Base-by-base conservation (phyloP, 1,284 basidiomycete species). In the Moesziomyces antarcticus region DNA sequence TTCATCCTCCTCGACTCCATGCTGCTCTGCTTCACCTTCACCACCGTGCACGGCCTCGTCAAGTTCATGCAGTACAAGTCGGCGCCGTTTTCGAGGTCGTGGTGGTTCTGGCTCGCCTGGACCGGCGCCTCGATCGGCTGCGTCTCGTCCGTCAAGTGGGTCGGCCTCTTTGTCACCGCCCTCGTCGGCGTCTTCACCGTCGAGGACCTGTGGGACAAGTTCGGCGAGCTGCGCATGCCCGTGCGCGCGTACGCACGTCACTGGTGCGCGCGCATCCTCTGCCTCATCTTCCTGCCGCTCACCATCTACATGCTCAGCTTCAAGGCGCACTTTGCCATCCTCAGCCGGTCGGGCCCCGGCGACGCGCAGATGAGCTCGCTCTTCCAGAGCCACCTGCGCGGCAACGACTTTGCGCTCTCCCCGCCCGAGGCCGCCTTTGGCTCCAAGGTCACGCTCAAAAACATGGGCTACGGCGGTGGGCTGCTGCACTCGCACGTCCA, bases 1-100 rank as follows among this genome's bases (percentile, higher is more conserved):
- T 99, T 99, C 85, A 96, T 99, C 85, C 89, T 99, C 54, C 88
- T 99, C 81, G 96, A 99, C 84, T 95, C 96, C 27, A 97, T 99
- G 93, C 87, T 99, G 13, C 88, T 99, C 47, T 97, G 95, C 88
- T 99, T 99, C 87, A 99, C 96, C 27, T 94, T 97, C 86, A 91
- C 93, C 80, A 96, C 95, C 37, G 92, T 96, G 69, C 95, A 97
- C 85, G 94, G 92, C 84, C 87, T 99, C 54, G 90, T 93, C 60
- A 97, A 95, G 85, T 98, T 99, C 86, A 92, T 97, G 85, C 93
- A 96, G 86, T 91, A 91, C 79, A 90, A 91, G 91, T 93, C 78
- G 75, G 90, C 88, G 72, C 89, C 95, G 0, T 99, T 99, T 84
- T 91, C 92, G 33, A 88, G 92, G 71, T 93, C 95, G 81, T 99